phyloP scores from a whole-genome alignment of 495 filamentous ascomycete species.

The Penicillium bialowiezense region DNA sequence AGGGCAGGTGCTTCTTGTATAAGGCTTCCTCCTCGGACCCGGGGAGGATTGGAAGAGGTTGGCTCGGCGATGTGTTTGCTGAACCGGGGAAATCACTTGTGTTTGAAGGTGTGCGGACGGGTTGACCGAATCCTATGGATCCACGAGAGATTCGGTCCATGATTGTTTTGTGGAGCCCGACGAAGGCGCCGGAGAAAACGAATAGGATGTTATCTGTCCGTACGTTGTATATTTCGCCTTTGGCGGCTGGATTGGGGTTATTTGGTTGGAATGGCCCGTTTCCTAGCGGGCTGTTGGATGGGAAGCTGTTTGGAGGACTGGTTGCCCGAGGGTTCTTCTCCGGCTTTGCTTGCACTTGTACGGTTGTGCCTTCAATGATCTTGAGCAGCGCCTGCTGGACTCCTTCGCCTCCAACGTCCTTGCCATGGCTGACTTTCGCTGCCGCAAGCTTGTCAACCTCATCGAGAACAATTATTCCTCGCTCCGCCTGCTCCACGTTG shows the following conservation, averaged over 20 bases:
- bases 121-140: conserved; percentile 88
- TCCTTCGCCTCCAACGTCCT: conserved; percentile 88
- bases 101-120: conserved; percentile 54
- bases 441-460: conserved; percentile 96
- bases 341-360: conserved; percentile 80
- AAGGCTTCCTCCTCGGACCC: conserved; percentile 57
- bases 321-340: conserved; percentile 58
- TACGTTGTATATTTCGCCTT: conserved; percentile 84
- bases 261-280: conserved; percentile 40
- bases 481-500: conserved; percentile 79
- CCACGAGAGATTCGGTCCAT: conserved; percentile 82
- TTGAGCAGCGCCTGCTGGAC: conserved; percentile 96
- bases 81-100: conserved; percentile 21
- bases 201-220: conserved; percentile 96
- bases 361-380: conserved; percentile 92
- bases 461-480: conserved; percentile 91
- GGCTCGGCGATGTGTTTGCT: conserved; percentile 29
- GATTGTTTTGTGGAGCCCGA: conserved; percentile 85
- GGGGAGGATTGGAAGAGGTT: conserved; percentile 45
- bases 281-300: conserved; percentile 49
- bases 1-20: conserved; percentile 68
- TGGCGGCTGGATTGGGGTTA: conserved; percentile 46
- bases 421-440: conserved; percentile 63
- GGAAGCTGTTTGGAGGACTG: conserved; percentile 41
- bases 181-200: conserved; percentile 92